Evolutionary conservation across 1,139 yeast genomes (phyloP).

Genomic region (Saccharomyces hybrid): DNA sequence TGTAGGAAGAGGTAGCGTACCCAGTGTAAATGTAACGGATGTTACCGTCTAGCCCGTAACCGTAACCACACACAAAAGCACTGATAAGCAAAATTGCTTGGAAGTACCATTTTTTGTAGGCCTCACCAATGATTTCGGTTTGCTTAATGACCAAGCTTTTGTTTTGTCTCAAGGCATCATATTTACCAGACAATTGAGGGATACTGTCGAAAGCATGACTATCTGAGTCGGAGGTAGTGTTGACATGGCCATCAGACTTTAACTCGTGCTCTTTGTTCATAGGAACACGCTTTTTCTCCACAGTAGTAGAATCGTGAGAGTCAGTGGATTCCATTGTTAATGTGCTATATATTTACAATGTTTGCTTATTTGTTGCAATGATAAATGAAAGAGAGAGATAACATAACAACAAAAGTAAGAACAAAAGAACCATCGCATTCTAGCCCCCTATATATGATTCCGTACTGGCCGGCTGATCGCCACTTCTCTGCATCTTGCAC

Average conservation of each 20-base stretch:
- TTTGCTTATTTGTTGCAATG: background rate
- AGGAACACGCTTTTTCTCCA: background rate
- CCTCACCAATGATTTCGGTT: conserved; percentile 18
- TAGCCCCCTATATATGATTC: background rate
- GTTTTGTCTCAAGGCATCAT: background rate
- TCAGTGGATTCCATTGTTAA: background rate
- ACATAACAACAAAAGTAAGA: background rate
- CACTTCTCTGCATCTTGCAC: background rate
- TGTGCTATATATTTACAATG: background rate
- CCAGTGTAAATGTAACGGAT: conserved; percentile 45
- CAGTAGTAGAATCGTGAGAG: background rate
- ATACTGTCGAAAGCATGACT: background rate
- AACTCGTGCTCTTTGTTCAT: background rate
- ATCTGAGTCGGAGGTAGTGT: background rate
- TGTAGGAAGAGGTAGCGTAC: conserved; percentile 51
- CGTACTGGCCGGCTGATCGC: background rate
- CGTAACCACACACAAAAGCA: conserved; percentile 55
- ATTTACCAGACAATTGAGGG: background rate
- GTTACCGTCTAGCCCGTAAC: conserved; percentile 58
- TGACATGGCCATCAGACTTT: background rate
- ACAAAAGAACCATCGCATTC: background rate
- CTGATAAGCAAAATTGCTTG: conserved; percentile 33
- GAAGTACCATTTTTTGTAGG: conserved; percentile 20
- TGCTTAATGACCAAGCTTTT: conserved; percentile 12
- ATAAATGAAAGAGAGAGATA: background rate